Evolutionary conservation across 108 stramenopile genomes (phyloP), one percentile per base, ranked within the genome.

Genomic region (Skeletonema costatum): DNA sequence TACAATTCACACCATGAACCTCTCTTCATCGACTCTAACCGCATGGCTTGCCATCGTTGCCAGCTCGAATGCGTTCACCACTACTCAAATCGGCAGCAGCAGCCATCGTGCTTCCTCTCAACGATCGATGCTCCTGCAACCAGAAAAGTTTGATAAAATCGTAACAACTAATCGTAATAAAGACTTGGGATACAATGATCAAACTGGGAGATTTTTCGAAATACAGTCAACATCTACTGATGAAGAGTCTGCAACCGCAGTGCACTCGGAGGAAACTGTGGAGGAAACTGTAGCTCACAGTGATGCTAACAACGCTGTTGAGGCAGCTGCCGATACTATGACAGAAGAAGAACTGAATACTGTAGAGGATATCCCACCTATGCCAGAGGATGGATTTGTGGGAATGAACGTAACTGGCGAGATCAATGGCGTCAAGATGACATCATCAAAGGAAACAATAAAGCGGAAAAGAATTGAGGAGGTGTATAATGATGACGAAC

Each of bases 251-350:
- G 1, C 16, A 46, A 46, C 60, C 19, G 4, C 31, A n/a, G n/a
- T n/a, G n/a, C n/a, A n/a, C n/a, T n/a, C n/a, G 60, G 88, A 90
- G 73, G 91, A 89, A 17, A 85, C 80, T 25, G 77, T 82, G 60
- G 88, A 90, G 73, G 91, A 89, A 17, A 85, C 80, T 25, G 77
- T 82, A 63, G 86, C 87, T 4, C 93, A 94, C 66, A 80, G 82
- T 60, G 91, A 81, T 50, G 90, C 93, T 32, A 86, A 87, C 32
- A 81, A 19, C 69, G 90, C 91, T 8, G 75, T 94, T 16, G 85
- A 78, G 58, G 93, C 90, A 71, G 91, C 93, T 31, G 88, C 90
- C 16, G 91, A 92, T 75, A 90, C 93, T 0, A 60, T 94, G 17
- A 12, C 25, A 5, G 71, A 72, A 59, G 70, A 71, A 8, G 56